These are phyloP conservation scores for Volvox carteri DNA, from an alignment of 163 green algal genomes.

Conservation along the genomic window DNA sequence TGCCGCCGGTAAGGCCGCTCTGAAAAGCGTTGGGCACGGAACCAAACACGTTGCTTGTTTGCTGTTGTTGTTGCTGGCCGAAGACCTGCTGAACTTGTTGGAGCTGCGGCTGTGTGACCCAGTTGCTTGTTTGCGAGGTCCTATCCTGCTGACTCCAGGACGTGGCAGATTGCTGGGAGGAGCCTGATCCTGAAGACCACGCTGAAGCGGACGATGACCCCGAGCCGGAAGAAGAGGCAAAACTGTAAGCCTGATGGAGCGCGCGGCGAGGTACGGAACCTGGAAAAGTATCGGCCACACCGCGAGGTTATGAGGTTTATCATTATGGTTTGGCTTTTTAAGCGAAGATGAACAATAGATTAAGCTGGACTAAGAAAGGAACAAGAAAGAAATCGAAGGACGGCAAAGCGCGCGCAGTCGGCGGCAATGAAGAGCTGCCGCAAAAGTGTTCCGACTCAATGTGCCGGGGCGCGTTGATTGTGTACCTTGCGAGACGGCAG, in stretches of 20 bases:
- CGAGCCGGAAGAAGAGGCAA: background rate
- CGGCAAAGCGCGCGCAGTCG: background rate
- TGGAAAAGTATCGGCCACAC: background rate
- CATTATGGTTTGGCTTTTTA: background rate
- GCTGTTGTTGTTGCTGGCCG: background rate
- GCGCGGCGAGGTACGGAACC: constrained; percentile 5
- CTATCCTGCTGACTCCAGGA: background rate
- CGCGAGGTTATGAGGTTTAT: background rate
- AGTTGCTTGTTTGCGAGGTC: background rate
- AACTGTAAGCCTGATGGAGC: constrained; percentile 6
- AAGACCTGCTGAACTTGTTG: background rate
- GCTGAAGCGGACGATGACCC: background rate
- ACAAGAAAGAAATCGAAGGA: background rate
- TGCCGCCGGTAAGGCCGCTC: background rate
- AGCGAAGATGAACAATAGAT: background rate
- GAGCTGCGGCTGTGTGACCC: no score
- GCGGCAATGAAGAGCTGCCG: background rate
- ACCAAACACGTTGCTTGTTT: background rate
- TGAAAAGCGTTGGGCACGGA: background rate
- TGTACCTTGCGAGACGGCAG: no score
- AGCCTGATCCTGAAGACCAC: background rate
- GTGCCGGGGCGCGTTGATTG: no score
- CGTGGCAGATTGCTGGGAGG: background rate
- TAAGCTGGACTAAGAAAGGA: background rate
- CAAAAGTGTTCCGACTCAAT: no score